Conservation (phyloP, 2,329 filamentous ascomycete genomes). For the Zymoseptoria tritici region DNA sequence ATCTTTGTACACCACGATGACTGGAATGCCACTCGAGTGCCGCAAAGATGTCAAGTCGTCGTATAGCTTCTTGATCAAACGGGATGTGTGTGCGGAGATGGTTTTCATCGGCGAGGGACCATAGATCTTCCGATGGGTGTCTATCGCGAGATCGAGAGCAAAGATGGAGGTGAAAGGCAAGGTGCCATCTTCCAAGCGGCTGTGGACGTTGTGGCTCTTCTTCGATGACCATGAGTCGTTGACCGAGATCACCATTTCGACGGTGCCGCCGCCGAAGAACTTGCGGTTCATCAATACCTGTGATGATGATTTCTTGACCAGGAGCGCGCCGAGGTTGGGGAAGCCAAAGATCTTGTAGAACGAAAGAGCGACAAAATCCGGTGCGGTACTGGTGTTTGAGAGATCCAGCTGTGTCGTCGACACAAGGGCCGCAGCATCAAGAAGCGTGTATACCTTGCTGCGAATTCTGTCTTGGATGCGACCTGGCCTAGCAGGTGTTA, state of each 20-base stretch:
- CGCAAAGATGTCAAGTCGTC: conserved; percentile 50
- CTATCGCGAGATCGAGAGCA: conserved; percentile 67
- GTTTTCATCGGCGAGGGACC: conserved; percentile 53
- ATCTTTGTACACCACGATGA: conserved; percentile 59
- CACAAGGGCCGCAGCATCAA: conserved; percentile 75
- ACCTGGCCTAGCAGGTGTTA: conserved; percentile 18
- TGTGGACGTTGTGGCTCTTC: conserved; percentile 62
- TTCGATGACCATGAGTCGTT: conserved; percentile 73
- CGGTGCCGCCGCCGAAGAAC: conserved; percentile 90
- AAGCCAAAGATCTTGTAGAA: conserved; percentile 97
- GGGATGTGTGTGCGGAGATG: conserved; percentile 63
- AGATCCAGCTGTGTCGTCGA: conserved; percentile 71
- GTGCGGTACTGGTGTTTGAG: conserved; percentile 59
- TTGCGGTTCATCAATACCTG: conserved; percentile 54
- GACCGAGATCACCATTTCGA: conserved; percentile 71
- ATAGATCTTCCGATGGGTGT: conserved; percentile 61
- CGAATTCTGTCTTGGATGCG: conserved; percentile 35
- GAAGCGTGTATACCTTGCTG: conserved; percentile 51
- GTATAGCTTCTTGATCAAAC: conserved; percentile 54
- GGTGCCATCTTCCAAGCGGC: conserved; percentile 80
- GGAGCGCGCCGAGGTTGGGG: conserved; percentile 75
- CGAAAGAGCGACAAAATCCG: conserved; percentile 80
- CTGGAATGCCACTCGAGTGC: conserved; percentile 60
- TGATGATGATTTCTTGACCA: conserved; percentile 65
- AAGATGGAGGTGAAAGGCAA: conserved; percentile 82